Evolutionary conservation across 164 flowering plant species (phyloP).

Genomic region (Nymphaea thermarum): DNA sequence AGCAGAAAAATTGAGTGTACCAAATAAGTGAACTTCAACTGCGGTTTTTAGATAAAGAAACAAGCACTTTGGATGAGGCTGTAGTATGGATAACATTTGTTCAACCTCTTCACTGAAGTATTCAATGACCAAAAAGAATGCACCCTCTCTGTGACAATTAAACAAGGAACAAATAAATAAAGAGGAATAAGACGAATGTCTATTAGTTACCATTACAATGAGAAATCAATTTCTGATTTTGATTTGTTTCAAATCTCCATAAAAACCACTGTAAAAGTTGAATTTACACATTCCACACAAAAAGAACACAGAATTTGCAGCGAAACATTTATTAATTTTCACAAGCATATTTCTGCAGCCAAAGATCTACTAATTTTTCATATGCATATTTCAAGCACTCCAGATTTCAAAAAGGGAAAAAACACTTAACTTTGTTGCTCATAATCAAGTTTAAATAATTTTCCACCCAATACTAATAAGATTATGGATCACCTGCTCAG

Average conservation of each 20-base stretch:
- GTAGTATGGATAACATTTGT: slow-evolving; percentile 48
- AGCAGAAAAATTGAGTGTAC: slow-evolving; percentile 48
- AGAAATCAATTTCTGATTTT: neutral
- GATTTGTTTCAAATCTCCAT: neutral
- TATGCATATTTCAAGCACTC: too few species aligned
- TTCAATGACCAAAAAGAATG: slow-evolving; percentile 52
- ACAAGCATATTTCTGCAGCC: too few species aligned
- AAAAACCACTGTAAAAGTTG: neutral
- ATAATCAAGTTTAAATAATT: too few species aligned
- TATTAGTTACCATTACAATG: neutral
- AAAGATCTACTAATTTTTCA: too few species aligned
- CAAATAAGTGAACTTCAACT: slow-evolving; percentile 69
- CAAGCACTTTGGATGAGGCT: slow-evolving; percentile 60
- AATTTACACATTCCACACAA: neutral
- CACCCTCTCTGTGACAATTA: slow-evolving; percentile 52
- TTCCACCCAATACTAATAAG: too few species aligned
- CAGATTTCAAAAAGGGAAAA: too few species aligned
- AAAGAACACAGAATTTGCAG: neutral
- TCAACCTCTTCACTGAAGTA: slow-evolving; percentile 43
- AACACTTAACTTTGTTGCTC: too few species aligned
- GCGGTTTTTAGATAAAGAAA: slow-evolving; percentile 81
- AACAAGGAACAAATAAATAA: slow-evolving; percentile 1
- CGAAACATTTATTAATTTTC: too few species aligned
- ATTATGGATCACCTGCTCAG: slow-evolving; percentile 53
- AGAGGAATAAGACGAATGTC: neutral